Conservation (phyloP, 345 rosid species). For the Gossypium herbaceum region DNA sequence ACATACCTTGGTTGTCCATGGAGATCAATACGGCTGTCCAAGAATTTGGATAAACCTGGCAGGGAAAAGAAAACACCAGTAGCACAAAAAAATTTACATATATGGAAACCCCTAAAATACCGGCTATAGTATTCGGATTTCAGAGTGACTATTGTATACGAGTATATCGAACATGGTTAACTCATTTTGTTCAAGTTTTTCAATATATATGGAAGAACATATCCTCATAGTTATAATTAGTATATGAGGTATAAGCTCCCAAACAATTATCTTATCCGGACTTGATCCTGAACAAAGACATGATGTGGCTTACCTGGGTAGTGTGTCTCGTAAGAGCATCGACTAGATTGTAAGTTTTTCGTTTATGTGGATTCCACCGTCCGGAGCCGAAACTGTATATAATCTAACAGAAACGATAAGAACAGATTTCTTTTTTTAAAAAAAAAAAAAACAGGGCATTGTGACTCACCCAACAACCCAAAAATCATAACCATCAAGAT, state of each 20-base stretch:
- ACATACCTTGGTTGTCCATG: slow-evolving; percentile 91
- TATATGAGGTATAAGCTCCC: too few relatives aligned
- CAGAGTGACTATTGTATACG: too few relatives aligned
- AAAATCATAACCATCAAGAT: slow-evolving; percentile 91
- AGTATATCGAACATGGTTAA: too few relatives aligned
- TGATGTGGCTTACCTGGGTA: slow-evolving; percentile 53
- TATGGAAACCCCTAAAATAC: too few relatives aligned
- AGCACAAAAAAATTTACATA: background rate
- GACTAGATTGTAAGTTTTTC: slow-evolving; percentile 59
- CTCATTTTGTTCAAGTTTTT: too few relatives aligned
- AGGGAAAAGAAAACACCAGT: background rate
- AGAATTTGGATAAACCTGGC: slow-evolving; percentile 78
- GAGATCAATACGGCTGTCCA: slow-evolving; percentile 82
- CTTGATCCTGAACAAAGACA: background rate
- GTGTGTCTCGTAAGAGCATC: slow-evolving; percentile 85
- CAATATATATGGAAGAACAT: too few relatives aligned
- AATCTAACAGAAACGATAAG: slow-evolving; percentile 15
- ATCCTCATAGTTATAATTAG: too few relatives aligned
- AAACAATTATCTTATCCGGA: too few relatives aligned
- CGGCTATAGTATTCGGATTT: too few relatives aligned
- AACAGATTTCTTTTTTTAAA: background rate
- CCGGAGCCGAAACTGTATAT: slow-evolving; percentile 64
- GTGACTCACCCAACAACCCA: slow-evolving; percentile 83
- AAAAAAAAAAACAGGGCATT: background rate
- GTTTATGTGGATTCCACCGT: slow-evolving; percentile 55